Conservation (phyloP, 129 eudicot species). For the Tagetes erecta region DNA sequence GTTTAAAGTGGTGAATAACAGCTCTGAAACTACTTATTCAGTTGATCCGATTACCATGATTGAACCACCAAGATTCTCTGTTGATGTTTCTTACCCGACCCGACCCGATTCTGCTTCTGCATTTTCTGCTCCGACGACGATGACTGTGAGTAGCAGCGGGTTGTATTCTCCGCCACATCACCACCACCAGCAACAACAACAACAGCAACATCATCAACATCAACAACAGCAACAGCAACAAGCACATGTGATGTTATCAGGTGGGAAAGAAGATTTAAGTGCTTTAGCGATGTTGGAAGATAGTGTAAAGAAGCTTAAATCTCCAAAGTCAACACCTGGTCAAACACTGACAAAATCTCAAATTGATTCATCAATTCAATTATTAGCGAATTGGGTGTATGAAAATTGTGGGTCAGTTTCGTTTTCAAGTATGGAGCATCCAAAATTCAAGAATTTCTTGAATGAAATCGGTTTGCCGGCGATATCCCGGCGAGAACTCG, state of each 20-base stretch:
- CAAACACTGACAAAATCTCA: conserved; percentile 66
- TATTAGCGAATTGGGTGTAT: conserved; percentile 81
- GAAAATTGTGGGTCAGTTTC: conserved; percentile 88
- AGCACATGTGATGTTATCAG: conserved; percentile 60
- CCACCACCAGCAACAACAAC: conserved; percentile 28
- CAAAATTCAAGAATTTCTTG: conserved; percentile 73
- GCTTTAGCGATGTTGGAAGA: conserved; percentile 90
- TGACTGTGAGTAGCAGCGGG: conserved; percentile 27
- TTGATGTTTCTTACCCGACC: conserved; percentile 15
- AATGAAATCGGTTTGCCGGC: conserved; percentile 72
- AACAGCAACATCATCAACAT: conserved; percentile 18
- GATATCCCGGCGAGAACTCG: conserved; percentile 52
- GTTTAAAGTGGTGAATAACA: not conserved
- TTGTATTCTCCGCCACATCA: conserved; percentile 17
- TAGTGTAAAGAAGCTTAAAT: conserved; percentile 80
- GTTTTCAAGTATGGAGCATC: conserved; percentile 76
- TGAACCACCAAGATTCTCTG: conserved; percentile 9
- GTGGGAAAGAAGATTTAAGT: conserved; percentile 88
- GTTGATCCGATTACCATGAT: conserved; percentile 21
- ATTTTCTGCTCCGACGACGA: conserved; percentile 26
- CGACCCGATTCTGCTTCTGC: conserved; percentile 26
- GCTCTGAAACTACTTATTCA: conserved; percentile 7
- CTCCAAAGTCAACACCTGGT: conserved; percentile 76
- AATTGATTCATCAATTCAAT: conserved; percentile 62
- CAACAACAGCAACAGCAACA: conserved; percentile 40